phyloP scores from a whole-genome alignment of 345 rosid genomes.

The Euphorbia pulcherrima region DNA sequence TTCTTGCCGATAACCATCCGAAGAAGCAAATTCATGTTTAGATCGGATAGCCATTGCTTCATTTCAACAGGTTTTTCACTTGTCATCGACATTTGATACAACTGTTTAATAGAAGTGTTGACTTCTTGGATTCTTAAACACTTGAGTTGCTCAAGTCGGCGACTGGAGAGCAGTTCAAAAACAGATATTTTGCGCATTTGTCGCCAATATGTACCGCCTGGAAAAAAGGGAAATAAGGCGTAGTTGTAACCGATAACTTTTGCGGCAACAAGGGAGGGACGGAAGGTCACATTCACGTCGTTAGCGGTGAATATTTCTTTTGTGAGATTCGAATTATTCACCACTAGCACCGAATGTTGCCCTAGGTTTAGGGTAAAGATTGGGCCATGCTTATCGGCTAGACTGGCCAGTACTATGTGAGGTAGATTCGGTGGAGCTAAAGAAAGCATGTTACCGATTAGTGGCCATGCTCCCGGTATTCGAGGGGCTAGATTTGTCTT shows the following conservation, averaged over 20 bases:
- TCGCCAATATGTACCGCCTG: slow-evolving; percentile 36
- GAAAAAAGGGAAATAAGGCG: not conserved
- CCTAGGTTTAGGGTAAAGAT: not conserved
- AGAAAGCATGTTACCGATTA: not conserved
- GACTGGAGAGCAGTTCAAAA: slow-evolving; percentile 28
- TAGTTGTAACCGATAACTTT: not conserved
- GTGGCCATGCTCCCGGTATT: not conserved
- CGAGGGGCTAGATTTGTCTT: not conserved
- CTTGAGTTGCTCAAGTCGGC: slow-evolving; percentile 28
- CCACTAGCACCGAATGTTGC: not conserved
- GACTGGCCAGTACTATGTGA: not conserved
- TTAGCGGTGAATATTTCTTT: not conserved
- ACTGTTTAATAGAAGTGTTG: slow-evolving; percentile 11
- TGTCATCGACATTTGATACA: slow-evolving; percentile 22
- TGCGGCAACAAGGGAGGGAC: slow-evolving; percentile 1
- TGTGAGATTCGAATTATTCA: not conserved
- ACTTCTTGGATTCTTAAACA: slow-evolving; percentile 26
- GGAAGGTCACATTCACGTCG: not conserved
- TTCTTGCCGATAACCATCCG: slow-evolving; percentile 38
- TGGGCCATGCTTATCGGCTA: slow-evolving; percentile 1
- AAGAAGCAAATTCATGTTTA: slow-evolving; percentile 31
- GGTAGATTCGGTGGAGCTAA: not conserved
- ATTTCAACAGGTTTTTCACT: slow-evolving; percentile 20
- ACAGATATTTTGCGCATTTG: slow-evolving; percentile 35
- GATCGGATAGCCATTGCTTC: slow-evolving; percentile 31